Evolutionary conservation across 805 yeast species (phyloP), one percentile per base, ranked within the genome.

Genomic region (Metschnikowia matae): DNA sequence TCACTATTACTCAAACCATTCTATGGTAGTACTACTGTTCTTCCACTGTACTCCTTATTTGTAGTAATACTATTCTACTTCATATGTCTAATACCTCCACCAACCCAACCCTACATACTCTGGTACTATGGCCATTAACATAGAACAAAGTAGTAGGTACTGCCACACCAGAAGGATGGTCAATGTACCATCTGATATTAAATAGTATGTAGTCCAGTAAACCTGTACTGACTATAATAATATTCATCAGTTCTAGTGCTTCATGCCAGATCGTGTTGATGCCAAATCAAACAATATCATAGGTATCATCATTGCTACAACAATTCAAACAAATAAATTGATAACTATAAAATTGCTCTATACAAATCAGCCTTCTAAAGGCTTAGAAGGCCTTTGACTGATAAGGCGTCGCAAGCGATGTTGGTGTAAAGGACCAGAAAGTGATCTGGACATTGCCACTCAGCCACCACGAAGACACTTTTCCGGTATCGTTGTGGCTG

Each of bases 401-500:
- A 77, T 81, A 83, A 7, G 39, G 40, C 41, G 81, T 72, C 52
- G 74, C 66, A 57, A 79, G 62, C 4, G 77, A 69, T 58, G 83
- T 81, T 36, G 88, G 80, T 4, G 67, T 63, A 44, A 80, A 77
- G 73, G 78, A 71, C 68, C 73, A 77, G 63, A 76, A 81, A 34
- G 75, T 62, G 65, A 69, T 64, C 56, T 73, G 68, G 20, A 40
- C 36, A 20, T 48, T 52, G 34, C 36, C 48, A 15, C 53, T 42
- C 40, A 54, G 54, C 61, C 61, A 58, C 61, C 61, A 58, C 6
- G 60, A 51, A 10, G 60, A 56, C 8, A 56, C 60, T 41, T 58
- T 60, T 66, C 90, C 89, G 56, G 98, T 92, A 68, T 91, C 98
- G 66, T 91, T 88, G 73, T 89, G 84, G 62, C 75, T 69, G 63